A percentile compares a stretch with the other conserved stretches of the same genome.
These are phyloP conservation scores for Solanum hybrid DNA, from an alignment of 305 asterid species.

Conservation along the genomic window DNA sequence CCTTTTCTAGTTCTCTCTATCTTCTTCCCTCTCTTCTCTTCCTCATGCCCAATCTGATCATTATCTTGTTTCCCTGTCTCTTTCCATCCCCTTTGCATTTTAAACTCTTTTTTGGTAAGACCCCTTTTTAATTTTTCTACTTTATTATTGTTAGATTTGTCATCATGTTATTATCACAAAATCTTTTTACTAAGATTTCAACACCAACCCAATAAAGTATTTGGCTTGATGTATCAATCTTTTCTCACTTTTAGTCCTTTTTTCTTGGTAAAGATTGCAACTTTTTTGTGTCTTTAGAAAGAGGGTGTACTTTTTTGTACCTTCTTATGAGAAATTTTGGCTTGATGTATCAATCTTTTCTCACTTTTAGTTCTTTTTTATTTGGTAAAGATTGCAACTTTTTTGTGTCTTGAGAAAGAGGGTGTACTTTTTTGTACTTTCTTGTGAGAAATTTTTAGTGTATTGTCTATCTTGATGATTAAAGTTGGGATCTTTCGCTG, in stretches of 20 bases:
- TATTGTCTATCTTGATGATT: conserved; percentile 29
- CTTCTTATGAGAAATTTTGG: background rate
- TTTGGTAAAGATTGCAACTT: conserved; percentile 34
- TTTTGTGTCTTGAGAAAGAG: conserved; percentile 20
- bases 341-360: background rate
- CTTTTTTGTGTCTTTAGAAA: conserved; percentile 24
- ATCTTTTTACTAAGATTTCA: background rate
- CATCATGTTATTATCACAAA: background rate
- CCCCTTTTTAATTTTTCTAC: background rate
- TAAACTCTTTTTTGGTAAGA: background rate
- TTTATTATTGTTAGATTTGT: background rate
- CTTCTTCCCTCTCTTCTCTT: background rate
- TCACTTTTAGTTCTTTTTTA: conserved; percentile 4
- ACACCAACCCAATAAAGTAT: conserved; percentile 4
- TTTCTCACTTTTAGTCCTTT: conserved; percentile 2
- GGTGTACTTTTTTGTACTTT: conserved; percentile 15
- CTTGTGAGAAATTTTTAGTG: conserved; percentile 11
- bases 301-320: background rate
- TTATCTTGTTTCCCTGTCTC: conserved; percentile 10
- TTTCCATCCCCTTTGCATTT: background rate
- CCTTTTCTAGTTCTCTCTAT: background rate
- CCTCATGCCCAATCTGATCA: background rate
- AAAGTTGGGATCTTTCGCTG: conserved; percentile 27
- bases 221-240: background rate
- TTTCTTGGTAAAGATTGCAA: conserved; percentile 26